These are phyloP conservation scores for Cladosporium phlei DNA, from an alignment of 2,329 filamentous ascomycete genomes.

Conservation along the genomic window DNA sequence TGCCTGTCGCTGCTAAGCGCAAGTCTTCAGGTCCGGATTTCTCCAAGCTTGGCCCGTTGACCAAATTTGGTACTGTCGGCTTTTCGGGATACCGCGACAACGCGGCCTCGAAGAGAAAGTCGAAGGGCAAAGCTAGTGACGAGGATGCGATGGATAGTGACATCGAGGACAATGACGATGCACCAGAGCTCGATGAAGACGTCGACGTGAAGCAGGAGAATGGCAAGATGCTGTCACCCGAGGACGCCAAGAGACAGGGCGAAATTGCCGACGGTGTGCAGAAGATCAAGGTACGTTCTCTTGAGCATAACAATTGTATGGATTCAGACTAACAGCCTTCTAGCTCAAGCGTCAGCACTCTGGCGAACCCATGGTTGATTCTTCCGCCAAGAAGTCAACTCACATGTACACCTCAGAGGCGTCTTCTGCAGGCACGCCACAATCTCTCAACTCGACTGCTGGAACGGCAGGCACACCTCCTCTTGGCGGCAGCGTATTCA, in stretches of 20 bases:
- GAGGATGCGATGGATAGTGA: slow-evolving; percentile 67
- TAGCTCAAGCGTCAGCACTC: slow-evolving; percentile 80
- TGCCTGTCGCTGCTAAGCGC: slow-evolving; percentile 57
- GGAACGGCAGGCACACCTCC: slow-evolving; percentile 32
- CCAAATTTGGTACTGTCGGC: slow-evolving; percentile 79
- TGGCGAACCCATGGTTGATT: slow-evolving; percentile 57
- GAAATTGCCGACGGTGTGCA: slow-evolving; percentile 77
- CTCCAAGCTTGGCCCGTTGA: slow-evolving; percentile 75
- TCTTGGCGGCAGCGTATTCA: slow-evolving; percentile 19
- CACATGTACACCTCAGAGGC: slow-evolving; percentile 34
- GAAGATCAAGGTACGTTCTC: slow-evolving; percentile 65
- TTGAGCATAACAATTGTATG: not conserved
- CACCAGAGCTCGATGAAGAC: slow-evolving; percentile 65
- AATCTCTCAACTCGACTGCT: slow-evolving; percentile 26
- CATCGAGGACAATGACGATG: slow-evolving; percentile 61
- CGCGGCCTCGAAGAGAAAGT: slow-evolving; percentile 53
- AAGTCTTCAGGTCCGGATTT: slow-evolving; percentile 82
- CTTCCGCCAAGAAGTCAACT: slow-evolving; percentile 40
- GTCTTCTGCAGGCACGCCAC: slow-evolving; percentile 39
- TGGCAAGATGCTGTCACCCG: slow-evolving; percentile 55
- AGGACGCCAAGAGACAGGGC: slow-evolving; percentile 67
- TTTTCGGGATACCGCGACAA: slow-evolving; percentile 73
- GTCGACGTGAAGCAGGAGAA: slow-evolving; percentile 56
- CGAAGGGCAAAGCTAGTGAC: slow-evolving; percentile 49
- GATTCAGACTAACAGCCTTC: slow-evolving; percentile 19